Evolutionary conservation across 2,329 filamentous ascomycete species (phyloP).

Genomic region (Xylaria digitata): DNA sequence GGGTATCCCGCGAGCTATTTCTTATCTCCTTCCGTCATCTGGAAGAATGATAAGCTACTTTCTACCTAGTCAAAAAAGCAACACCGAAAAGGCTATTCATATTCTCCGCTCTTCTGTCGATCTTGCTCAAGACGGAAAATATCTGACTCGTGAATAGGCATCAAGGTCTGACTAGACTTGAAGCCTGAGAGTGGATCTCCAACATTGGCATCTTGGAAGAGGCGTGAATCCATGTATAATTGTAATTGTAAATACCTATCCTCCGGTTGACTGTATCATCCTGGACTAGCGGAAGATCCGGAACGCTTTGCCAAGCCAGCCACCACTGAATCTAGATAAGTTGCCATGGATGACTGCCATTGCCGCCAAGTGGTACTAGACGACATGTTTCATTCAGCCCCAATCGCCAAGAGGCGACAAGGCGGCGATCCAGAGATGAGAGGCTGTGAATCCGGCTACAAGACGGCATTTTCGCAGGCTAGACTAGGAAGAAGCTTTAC

Average conservation of each 20-base stretch:
- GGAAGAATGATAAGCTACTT: not conserved
- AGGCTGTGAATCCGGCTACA: not conserved
- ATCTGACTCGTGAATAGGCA: no score
- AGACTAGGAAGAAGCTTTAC: not conserved
- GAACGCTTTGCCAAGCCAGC: conserved; percentile 16
- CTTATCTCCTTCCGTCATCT: not conserved
- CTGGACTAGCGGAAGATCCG: not conserved
- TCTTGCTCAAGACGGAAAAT: not conserved
- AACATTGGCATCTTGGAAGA: no score
- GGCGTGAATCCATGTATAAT: no score
- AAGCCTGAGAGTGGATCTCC: no score
- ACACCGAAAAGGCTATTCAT: not conserved
- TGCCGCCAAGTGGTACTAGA: conserved; percentile 17
- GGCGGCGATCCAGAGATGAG: not conserved
- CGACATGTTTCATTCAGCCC: conserved; percentile 12
- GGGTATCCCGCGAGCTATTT: not conserved
- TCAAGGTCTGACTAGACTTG: no score
- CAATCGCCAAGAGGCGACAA: conserved; percentile 37
- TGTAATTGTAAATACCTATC: not conserved
- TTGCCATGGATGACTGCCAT: not conserved
- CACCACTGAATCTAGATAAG: conserved; percentile 1
- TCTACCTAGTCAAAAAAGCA: not conserved
- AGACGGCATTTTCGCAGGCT: not conserved
- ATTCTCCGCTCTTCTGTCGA: not conserved
- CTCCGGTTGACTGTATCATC: not conserved